Percentiles rank a stretch among this genome's conserved stretches.
Evolutionary conservation across 306 rosid genomes (phyloP).

Genomic region (Sesbania bispinosa): DNA sequence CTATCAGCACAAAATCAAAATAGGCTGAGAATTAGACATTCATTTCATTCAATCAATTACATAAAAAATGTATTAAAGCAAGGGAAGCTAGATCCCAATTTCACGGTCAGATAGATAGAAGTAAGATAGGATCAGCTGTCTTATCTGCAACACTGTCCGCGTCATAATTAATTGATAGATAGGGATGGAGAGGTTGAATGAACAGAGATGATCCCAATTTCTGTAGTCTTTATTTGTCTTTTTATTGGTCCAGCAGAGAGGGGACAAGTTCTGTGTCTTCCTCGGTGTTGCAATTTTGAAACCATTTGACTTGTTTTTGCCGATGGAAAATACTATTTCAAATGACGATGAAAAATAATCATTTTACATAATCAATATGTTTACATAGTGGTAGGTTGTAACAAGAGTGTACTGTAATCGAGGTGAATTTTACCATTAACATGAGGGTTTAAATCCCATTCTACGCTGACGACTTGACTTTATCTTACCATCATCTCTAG

Average conservation of each 20-base stretch:
- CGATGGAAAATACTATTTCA: neutral
- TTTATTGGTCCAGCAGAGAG: slow-evolving; percentile 24
- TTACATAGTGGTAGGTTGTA: too few species aligned
- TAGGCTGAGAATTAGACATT: neutral
- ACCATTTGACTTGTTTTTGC: neutral
- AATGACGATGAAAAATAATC: too few species aligned
- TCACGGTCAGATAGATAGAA: neutral
- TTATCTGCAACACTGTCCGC: slow-evolving; percentile 32
- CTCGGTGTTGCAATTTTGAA: slow-evolving; percentile 8
- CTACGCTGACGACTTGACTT: too few species aligned
- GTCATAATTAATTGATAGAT: slow-evolving; percentile 32
- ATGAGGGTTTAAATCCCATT: too few species aligned
- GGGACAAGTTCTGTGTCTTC: slow-evolving; percentile 31
- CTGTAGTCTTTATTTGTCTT: slow-evolving; percentile 29
- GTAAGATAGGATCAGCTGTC: slow-evolving; percentile 25
- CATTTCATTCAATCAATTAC: neutral
- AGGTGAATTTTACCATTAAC: too few species aligned
- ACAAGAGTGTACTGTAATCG: too few species aligned
- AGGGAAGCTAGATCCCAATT: slow-evolving; percentile 26
- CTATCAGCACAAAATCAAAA: neutral
- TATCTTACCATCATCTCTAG: too few species aligned
- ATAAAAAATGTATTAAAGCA: neutral
- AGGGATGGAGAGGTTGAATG: neutral
- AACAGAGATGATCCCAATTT: slow-evolving; percentile 23
- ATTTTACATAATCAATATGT: too few species aligned